phyloP scores from a whole-genome alignment of 192 early-diverging fungal species.

The Coemansia aciculifera region DNA sequence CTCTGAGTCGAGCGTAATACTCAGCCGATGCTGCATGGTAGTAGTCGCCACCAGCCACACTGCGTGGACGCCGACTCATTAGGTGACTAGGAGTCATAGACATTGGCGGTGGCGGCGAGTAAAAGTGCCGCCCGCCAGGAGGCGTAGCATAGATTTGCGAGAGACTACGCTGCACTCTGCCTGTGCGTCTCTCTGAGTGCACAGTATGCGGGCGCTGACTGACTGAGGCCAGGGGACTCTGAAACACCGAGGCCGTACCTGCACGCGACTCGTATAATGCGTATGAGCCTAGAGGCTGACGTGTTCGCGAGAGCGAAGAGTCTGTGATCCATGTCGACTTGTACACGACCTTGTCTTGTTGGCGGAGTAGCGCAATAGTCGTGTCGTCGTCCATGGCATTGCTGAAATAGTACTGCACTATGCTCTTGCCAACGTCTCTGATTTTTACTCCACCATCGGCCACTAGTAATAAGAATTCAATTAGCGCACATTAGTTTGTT shows the following conservation, averaged over 20 bases:
- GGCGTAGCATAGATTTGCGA: neutral
- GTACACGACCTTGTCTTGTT: slow-evolving; percentile 43
- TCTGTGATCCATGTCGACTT: slow-evolving; percentile 45
- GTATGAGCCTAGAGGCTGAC: slow-evolving; percentile 42
- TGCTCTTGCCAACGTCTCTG: slow-evolving; percentile 26
- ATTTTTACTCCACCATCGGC: slow-evolving; percentile 44
- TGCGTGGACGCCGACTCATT: slow-evolving; percentile 1
- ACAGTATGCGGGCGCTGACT: neutral
- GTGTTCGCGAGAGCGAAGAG: slow-evolving; percentile 38
- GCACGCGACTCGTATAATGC: slow-evolving; percentile 14
- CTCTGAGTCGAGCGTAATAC: neutral
- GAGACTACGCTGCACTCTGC: neutral
- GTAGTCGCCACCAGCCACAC: slow-evolving; percentile 13
- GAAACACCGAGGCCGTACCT: neutral
- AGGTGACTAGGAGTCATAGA: neutral
- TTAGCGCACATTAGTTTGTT: neutral
- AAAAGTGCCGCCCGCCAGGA: neutral
- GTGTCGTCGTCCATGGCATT: slow-evolving; percentile 30
- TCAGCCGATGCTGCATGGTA: slow-evolving; percentile 10
- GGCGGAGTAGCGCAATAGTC: slow-evolving; percentile 23
- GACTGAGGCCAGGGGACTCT: neutral
- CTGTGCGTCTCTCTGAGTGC: neutral
- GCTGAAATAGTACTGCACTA: slow-evolving; percentile 49
- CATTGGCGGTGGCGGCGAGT: slow-evolving; percentile 1
- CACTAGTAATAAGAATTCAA: slow-evolving; percentile 6